Conservation (phyloP, 768 basidiomycete species). For the Hericium rajendrae region DNA sequence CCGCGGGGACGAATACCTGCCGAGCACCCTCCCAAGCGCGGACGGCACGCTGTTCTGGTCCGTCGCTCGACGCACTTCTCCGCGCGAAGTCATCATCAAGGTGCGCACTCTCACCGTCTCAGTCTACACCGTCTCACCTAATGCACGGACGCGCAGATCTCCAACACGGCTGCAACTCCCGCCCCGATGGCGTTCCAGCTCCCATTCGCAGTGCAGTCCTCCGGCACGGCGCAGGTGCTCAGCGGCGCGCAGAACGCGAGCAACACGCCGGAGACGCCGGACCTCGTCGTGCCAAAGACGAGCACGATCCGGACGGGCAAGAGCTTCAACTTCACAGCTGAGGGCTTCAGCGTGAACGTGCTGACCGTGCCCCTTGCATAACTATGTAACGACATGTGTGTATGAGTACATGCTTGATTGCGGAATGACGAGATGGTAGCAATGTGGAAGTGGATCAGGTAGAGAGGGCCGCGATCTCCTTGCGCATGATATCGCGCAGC, state of each 20-base stretch:
- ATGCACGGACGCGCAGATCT: conserved; percentile 29
- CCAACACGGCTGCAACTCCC: conserved; percentile 36
- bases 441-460: background rate
- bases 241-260: conserved; percentile 39
- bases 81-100: conserved; percentile 48
- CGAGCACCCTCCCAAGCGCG: conserved; percentile 44
- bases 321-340: conserved; percentile 45
- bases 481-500: background rate
- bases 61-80: conserved; percentile 27
- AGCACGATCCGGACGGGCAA: conserved; percentile 37
- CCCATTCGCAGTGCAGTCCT: conserved; percentile 39
- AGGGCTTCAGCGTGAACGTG: conserved; percentile 35
- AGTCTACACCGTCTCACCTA: background rate
- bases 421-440: background rate
- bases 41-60: conserved; percentile 54
- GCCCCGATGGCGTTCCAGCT: conserved; percentile 41
- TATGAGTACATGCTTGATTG: background rate
- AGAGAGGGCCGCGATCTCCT: background rate
- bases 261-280: conserved; percentile 45
- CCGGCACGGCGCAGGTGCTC: conserved; percentile 40
- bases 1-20: conserved; percentile 51
- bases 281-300: conserved; percentile 36
- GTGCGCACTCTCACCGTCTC: conserved; percentile 17
- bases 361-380: conserved; percentile 15
- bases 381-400: background rate